Evolutionary conservation across 2,329 filamentous ascomycete species (phyloP), one percentile per base, ranked within the genome.

Genomic region (Aurifilum marmelostoma): DNA sequence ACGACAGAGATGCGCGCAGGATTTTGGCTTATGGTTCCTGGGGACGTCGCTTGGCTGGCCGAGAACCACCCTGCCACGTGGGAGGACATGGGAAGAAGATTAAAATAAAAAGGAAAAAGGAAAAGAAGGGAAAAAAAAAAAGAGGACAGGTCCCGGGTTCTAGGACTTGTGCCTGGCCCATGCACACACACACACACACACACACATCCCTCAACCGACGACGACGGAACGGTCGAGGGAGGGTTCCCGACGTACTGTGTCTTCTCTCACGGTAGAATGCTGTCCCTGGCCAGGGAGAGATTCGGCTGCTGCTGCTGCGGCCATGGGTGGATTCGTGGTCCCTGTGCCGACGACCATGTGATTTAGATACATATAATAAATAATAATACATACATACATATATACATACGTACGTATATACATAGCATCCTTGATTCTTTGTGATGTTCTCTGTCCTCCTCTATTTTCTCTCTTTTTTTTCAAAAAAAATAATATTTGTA

Each of bases 31-130:
- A 14, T 61, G 58, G 21, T 39, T 61, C 58, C 37, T 60, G 8
- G 14, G 58, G 18, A 60, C 27, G 58, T 52, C n/a, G 24, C 24
- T 29, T 54, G 56, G 27, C 39, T 24, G 41, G 34, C 60, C 39
- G 41, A 47, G 60, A 50, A 41, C 60, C 60, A 29, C 60, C 47
- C 41, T 63, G 24, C 60, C 60, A 63, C 60, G 60, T 63, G 60
- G 60, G 60, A 29, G 60, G 24, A 47, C 60, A 41, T 63, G n/a
- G 60, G 60, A 63, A 18, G 18, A 16, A 18, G 39, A 16, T 16
- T 16, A 18, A 41, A 11, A 2, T 16, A 16, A 41, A 18, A 18
- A 41, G 12, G 12, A 43, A 5, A 47, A 47, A 47, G 8, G 21
- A 8, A 41, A 41, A 41, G 18, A 41, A 6, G 4, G 18, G 11